Conservation (phyloP, 1,284 basidiomycete genomes). For the Wolfiporia cocos region DNA sequence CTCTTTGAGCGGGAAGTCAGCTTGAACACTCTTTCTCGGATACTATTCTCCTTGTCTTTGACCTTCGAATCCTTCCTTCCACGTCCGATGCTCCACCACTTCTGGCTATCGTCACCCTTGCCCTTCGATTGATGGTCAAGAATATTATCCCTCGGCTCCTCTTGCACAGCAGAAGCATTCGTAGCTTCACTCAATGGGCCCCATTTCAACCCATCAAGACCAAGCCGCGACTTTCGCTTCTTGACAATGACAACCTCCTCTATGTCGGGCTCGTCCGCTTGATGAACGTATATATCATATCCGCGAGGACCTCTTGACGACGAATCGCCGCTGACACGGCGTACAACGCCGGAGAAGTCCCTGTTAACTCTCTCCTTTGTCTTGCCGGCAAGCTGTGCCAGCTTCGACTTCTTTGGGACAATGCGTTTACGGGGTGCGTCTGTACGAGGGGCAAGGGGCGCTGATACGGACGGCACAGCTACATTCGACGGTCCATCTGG, state of each 20-base stretch:
- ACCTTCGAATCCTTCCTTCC: conserved; percentile 55
- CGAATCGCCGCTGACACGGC: conserved; percentile 42
- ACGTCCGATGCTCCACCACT: conserved; percentile 76
- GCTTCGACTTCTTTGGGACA: conserved; percentile 72
- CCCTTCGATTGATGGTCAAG: conserved; percentile 31
- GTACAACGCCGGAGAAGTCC: conserved; percentile 57
- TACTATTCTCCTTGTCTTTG: conserved; percentile 35
- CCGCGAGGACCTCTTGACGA: conserved; percentile 38
- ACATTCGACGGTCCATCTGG: too few species aligned
- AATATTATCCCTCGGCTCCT: conserved; percentile 21
- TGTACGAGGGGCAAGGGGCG: conserved; percentile 28
- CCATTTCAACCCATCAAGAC: conserved; percentile 59
- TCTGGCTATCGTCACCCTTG: conserved; percentile 57
- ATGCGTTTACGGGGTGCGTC: conserved; percentile 42
- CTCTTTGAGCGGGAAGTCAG: conserved; percentile 35
- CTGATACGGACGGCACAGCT: conserved; percentile 25
- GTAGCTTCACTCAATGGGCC: conserved; percentile 50
- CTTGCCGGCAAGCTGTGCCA: conserved; percentile 41
- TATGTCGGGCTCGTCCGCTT: conserved; percentile 54
- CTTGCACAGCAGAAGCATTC: conserved; percentile 36
- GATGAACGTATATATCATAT: conserved; percentile 73
- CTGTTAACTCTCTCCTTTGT: conserved; percentile 29
- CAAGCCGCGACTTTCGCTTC: conserved; percentile 69
- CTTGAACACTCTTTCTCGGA: too few species aligned
- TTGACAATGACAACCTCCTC: conserved; percentile 69